A percentile compares a stretch with the other conserved stretches of the same genome.
phyloP scores from a whole-genome alignment of 2,329 filamentous ascomycete species.

The Aplosporella prunicola region DNA sequence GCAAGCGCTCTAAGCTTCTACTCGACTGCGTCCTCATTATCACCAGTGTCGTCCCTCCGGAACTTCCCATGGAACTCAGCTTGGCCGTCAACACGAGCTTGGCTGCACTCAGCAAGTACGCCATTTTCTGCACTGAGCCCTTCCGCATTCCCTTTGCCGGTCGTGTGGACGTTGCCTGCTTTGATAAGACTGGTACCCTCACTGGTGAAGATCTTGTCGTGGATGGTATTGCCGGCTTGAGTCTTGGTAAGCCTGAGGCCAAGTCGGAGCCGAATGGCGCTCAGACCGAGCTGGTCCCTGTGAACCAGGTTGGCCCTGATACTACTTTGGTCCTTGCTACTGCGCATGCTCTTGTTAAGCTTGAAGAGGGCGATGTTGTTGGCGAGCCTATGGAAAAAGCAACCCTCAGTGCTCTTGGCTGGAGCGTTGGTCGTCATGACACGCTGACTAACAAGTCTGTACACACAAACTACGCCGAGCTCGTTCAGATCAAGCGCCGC shows the following conservation, averaged over 20 bases:
- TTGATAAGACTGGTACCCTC: conserved; percentile 95
- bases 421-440: conserved; percentile 86
- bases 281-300: conserved; percentile 66
- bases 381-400: conserved; percentile 99
- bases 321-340: conserved; percentile 91
- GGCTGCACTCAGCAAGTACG: conserved; percentile 85
- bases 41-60: conserved; percentile 95
- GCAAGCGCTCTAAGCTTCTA: conserved; percentile 93
- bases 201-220: conserved; percentile 96
- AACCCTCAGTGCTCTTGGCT: conserved; percentile 78
- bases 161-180: conserved; percentile 91
- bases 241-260: conserved; percentile 58
- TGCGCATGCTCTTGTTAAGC: conserved; percentile 87
- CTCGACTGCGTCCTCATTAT: conserved; percentile 96
- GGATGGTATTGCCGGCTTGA: conserved; percentile 87
- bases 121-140: conserved; percentile 97
- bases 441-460: conserved; percentile 59
- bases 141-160: conserved; percentile 97
- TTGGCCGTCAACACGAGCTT: conserved; percentile 96
- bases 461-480: conserved; percentile 47
- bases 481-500: conserved; percentile 87
- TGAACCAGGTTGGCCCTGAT: conserved; percentile 62
- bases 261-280: conserved; percentile 69
- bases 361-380: conserved; percentile 94
- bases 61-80: conserved; percentile 95